These are phyloP conservation scores for Hemileia vastatrix DNA, from an alignment of 1,284 basidiomycete genomes.

Conservation along the genomic window DNA sequence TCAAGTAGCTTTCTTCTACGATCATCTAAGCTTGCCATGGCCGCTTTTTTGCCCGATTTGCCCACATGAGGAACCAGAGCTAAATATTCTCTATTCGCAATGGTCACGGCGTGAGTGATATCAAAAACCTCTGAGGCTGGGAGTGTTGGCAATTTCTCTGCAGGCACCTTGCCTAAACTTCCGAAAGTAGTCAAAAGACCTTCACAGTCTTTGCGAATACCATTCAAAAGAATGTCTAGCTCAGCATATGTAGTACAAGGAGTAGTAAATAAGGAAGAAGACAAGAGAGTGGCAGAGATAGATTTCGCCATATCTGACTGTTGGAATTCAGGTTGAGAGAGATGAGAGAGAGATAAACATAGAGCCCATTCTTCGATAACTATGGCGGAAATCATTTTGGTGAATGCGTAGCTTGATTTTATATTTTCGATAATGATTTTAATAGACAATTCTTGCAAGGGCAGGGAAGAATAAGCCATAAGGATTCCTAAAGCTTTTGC, in stretches of 20 bases:
- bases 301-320: too few species aligned
- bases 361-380: constrained; percentile 86
- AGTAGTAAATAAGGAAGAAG: constrained; percentile 54
- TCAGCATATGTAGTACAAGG: constrained; percentile 80
- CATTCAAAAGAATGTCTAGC: constrained; percentile 70
- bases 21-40: constrained; percentile 62
- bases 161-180: constrained; percentile 72
- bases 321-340: constrained; percentile 19
- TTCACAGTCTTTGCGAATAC: constrained; percentile 71
- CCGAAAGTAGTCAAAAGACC: constrained; percentile 69
- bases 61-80: constrained; percentile 70
- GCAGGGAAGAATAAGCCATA: constrained; percentile 62
- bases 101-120: constrained; percentile 51
- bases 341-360: constrained; percentile 22
- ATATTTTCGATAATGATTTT: too few species aligned
- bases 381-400: constrained; percentile 72
- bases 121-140: constrained; percentile 67
- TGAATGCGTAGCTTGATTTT: constrained; percentile 85
- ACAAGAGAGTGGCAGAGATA: constrained; percentile 49
- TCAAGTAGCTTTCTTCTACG: constrained; percentile 61
- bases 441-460: too few species aligned
- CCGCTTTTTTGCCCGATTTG: constrained; percentile 64
- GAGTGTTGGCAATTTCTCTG: constrained; percentile 66
- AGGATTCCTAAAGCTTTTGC: constrained; percentile 69
- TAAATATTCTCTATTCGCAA: constrained; percentile 54